Percentiles rank a stretch among this genome's conserved stretches.
These are phyloP conservation scores for Rubroboletus satanas DNA, from an alignment of 768 basidiomycete species.

Conservation along the genomic window DNA sequence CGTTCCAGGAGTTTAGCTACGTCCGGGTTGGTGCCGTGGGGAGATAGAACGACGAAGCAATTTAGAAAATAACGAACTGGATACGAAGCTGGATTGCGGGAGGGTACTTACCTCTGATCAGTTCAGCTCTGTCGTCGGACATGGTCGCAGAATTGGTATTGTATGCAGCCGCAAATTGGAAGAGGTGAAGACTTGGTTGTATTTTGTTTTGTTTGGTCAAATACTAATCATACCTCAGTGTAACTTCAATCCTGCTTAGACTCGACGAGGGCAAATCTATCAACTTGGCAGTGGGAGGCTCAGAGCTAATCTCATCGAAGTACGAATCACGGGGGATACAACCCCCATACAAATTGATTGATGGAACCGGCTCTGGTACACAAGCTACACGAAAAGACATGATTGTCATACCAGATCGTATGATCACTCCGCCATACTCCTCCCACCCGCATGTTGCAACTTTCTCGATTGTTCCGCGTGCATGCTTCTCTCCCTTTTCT, in stretches of 20 bases:
- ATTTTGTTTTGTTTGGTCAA: conserved; percentile 12
- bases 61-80: neutral
- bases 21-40: neutral
- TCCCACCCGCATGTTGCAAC: neutral
- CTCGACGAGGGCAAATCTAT: neutral
- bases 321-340: neutral
- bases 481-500: conserved; percentile 18
- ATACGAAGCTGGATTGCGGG: neutral
- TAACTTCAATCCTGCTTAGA: neutral
- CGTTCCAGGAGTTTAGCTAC: conserved; percentile 63
- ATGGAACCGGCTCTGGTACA: neutral
- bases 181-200: conserved; percentile 1
- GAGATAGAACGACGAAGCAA: neutral
- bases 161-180: neutral
- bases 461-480: conserved; percentile 15
- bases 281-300: neutral
- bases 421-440: neutral
- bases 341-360: neutral
- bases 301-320: neutral
- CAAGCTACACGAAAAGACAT: neutral
- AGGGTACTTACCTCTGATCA: conserved; percentile 29
- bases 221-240: neutral
- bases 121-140: conserved; percentile 33
- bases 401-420: neutral
- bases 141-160: conserved; percentile 15